Percentiles rank a stretch among this genome's conserved stretches.
phyloP scores from a whole-genome alignment of 2,329 filamentous ascomycete genomes.

The Hymenoscyphus infarciens region DNA sequence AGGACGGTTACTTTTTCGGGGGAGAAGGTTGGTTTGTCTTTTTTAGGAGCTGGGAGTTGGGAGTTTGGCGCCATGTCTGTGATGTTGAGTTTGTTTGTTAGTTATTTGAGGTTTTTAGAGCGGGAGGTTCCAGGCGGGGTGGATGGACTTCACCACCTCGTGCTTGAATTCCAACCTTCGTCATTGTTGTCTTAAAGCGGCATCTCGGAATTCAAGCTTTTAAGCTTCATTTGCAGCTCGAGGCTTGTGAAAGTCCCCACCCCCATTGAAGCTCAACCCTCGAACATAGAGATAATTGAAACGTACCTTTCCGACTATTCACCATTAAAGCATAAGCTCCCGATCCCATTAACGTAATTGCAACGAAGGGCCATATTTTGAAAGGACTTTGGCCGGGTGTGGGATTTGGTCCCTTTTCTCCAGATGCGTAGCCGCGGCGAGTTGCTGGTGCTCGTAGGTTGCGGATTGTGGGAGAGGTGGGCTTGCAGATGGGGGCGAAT shows the following conservation, averaged over 20 bases:
- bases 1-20: constrained; percentile 79
- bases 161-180: constrained; percentile 1
- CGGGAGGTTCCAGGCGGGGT: background rate
- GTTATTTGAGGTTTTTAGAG: constrained; percentile 36
- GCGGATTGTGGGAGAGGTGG: constrained; percentile 22
- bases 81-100: constrained; percentile 18
- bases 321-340: constrained; percentile 50
- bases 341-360: constrained; percentile 45
- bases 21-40: constrained; percentile 66
- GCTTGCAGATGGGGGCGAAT: constrained; percentile 19
- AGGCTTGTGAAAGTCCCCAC: background rate
- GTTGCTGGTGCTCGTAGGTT: constrained; percentile 18
- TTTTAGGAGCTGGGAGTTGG: constrained; percentile 47
- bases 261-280: background rate
- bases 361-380: constrained; percentile 38
- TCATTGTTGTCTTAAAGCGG: constrained; percentile 26
- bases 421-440: constrained; percentile 31
- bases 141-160: too few species aligned
- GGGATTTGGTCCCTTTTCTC: constrained; percentile 31
- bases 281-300: background rate
- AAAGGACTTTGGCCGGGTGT: constrained; percentile 34
- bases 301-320: constrained; percentile 41
- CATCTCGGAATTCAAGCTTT: constrained; percentile 22
- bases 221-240: background rate
- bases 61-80: constrained; percentile 11